These are phyloP conservation scores for Myxozyma monticola DNA, from an alignment of 805 yeast genomes.

Conservation along the genomic window DNA sequence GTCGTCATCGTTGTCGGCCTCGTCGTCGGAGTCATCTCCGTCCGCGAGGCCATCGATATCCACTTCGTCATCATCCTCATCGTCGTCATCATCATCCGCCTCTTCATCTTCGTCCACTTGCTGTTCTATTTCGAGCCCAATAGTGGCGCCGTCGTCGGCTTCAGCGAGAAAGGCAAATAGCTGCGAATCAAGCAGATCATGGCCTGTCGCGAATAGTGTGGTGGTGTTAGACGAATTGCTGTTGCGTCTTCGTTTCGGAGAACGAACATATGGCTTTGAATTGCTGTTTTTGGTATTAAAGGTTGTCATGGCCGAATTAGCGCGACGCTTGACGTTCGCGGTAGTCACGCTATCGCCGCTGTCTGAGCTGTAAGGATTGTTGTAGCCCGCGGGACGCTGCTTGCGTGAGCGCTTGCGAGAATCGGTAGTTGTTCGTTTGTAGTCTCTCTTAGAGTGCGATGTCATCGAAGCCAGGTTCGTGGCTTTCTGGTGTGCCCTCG, in stretches of 20 bases:
- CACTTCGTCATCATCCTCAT: conserved; percentile 44
- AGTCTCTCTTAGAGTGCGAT: too few relatives aligned
- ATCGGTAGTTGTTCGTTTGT: too few relatives aligned
- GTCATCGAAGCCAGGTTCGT: too few relatives aligned
- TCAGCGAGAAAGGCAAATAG: conserved; percentile 25
- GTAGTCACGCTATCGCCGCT: too few relatives aligned
- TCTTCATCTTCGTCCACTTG: conserved; percentile 15
- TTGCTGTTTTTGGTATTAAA: too few relatives aligned
- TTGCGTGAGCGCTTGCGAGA: too few relatives aligned
- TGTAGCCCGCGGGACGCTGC: conserved; percentile 15
- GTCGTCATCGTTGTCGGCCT: conserved; percentile 44
- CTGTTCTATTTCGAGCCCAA: conserved; percentile 3
- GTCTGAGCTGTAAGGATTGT: conserved; percentile 25
- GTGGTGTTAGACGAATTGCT: conserved; percentile 7
- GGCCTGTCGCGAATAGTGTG: too few relatives aligned
- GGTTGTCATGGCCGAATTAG: too few relatives aligned
- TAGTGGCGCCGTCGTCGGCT: conserved; percentile 15
- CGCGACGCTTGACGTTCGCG: too few relatives aligned
- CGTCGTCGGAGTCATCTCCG: conserved; percentile 26
- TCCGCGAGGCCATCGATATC: conserved; percentile 39
- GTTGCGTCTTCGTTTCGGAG: conserved; percentile 1
- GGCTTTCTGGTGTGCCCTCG: too few relatives aligned
- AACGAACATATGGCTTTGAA: conserved; percentile 3
- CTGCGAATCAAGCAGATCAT: conserved; percentile 17
- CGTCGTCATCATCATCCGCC: conserved; percentile 37